phyloP scores from a whole-genome alignment of 352 stramenopile genomes.

The Phytopythium montanum region DNA sequence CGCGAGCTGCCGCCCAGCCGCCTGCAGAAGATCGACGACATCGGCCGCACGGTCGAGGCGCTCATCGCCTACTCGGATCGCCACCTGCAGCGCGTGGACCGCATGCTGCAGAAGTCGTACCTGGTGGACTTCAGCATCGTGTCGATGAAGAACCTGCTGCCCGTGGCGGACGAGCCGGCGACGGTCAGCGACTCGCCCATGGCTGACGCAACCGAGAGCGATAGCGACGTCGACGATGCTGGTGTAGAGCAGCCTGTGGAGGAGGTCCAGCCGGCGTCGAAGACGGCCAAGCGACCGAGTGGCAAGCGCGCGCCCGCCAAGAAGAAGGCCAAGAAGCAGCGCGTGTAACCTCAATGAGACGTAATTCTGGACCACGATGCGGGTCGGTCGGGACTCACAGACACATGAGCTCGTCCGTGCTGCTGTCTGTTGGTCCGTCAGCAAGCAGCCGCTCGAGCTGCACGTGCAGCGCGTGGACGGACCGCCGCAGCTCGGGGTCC shows the following conservation, averaged over 20 bases:
- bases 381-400: background rate
- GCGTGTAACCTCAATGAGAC: conserved; percentile 37
- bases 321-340: conserved; percentile 36
- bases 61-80: conserved; percentile 97
- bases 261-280: conserved; percentile 19
- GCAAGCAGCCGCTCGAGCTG: background rate
- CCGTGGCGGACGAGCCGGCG: conserved; percentile 17
- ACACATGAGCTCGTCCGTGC: background rate
- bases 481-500: background rate
- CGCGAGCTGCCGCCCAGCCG: conserved; percentile 56
- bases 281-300: conserved; percentile 5
- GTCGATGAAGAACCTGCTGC: conserved; percentile 84
- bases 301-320: conserved; percentile 10
- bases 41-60: conserved; percentile 85
- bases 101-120: conserved; percentile 96
- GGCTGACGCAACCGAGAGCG: conserved; percentile 36
- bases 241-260: conserved; percentile 13
- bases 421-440: too few species aligned
- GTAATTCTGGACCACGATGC: background rate
- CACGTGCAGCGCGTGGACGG: background rate
- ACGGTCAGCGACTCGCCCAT: conserved; percentile 18
- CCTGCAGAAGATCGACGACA: conserved; percentile 68
- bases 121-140: conserved; percentile 94
- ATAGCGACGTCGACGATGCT: conserved; percentile 17
- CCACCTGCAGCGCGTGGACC: conserved; percentile 96